A percentile compares a stretch with the other conserved stretches of the same genome.
Conservation (phyloP, 2,329 filamentous ascomycete species). For the Fusarium torreyae region DNA sequence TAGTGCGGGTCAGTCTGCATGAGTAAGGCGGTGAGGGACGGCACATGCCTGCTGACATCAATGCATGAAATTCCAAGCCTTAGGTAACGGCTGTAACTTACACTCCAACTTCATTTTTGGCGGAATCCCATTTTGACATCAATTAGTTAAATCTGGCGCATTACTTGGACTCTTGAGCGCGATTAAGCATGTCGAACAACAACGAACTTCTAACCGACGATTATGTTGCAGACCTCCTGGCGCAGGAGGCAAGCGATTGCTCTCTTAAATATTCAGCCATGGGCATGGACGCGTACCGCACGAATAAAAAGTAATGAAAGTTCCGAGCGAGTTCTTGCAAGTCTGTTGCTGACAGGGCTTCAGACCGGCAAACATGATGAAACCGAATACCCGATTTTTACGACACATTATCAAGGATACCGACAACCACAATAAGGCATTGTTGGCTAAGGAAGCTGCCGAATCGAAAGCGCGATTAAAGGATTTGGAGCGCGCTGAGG, state of each 20-base stretch:
- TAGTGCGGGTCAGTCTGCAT: constrained; percentile 39
- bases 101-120: constrained; percentile 24
- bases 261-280: constrained; percentile 81
- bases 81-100: constrained; percentile 4
- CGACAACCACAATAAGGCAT: constrained; percentile 87
- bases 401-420: constrained; percentile 90
- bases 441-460: constrained; percentile 86
- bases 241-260: constrained; percentile 82
- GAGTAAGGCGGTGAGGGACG: constrained; percentile 41
- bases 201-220: constrained; percentile 77
- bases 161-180: constrained; percentile 4
- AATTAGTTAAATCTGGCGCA: constrained; percentile 1
- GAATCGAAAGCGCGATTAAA: constrained; percentile 82
- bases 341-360: constrained; percentile 39
- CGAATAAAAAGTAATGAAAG: constrained; percentile 63
- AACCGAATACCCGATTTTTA: constrained; percentile 92
- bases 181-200: constrained; percentile 58
- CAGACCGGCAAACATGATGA: constrained; percentile 79
- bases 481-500: constrained; percentile 67
- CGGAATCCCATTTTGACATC: constrained; percentile 8
- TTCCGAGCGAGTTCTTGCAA: constrained; percentile 15
- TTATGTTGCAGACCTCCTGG: constrained; percentile 84
- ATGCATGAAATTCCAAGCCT: constrained; percentile 14
- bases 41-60: constrained; percentile 41
- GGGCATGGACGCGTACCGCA: constrained; percentile 77